Percentiles rank a stretch among this genome's conserved stretches.
These are phyloP conservation scores for Aphanocladium album DNA, from an alignment of 2,329 filamentous ascomycete species.

Conservation along the genomic window DNA sequence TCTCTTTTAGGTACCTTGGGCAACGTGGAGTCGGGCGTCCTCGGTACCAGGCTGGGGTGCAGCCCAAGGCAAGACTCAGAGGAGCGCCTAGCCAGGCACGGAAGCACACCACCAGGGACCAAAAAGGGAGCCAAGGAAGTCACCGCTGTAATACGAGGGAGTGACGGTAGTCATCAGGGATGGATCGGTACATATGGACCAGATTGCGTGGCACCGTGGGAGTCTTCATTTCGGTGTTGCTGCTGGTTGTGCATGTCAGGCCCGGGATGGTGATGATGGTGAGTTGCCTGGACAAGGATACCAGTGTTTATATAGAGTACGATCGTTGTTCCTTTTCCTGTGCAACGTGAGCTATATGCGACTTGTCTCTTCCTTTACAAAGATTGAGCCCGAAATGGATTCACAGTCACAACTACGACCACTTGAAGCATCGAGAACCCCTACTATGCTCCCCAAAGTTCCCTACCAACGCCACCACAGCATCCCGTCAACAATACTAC, in stretches of 20 bases:
- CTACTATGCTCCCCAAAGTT: no score
- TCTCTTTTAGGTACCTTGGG: background rate
- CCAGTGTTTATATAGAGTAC: no score
- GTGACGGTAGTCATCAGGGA: background rate
- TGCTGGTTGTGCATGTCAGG: no score
- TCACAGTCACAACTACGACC: background rate
- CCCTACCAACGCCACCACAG: no score
- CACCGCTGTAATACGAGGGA: background rate
- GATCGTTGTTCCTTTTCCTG: no score
- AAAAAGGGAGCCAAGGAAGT: background rate
- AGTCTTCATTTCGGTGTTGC: background rate
- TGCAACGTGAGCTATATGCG: no score
- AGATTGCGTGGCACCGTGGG: background rate
- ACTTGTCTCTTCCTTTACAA: no score
- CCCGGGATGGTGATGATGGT: no score
- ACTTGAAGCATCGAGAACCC: background rate
- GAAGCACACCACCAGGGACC: background rate
- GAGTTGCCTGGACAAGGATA: no score
- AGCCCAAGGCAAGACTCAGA: background rate
- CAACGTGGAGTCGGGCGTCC: background rate
- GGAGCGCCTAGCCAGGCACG: background rate
- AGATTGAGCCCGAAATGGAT: no score
- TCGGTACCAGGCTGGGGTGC: background rate
- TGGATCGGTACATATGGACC: background rate
- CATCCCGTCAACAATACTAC: no score